Percentiles rank a stretch among this genome's conserved stretches.
phyloP scores from a whole-genome alignment of 345 rosid genomes.

The Rhodamnia argentea region DNA sequence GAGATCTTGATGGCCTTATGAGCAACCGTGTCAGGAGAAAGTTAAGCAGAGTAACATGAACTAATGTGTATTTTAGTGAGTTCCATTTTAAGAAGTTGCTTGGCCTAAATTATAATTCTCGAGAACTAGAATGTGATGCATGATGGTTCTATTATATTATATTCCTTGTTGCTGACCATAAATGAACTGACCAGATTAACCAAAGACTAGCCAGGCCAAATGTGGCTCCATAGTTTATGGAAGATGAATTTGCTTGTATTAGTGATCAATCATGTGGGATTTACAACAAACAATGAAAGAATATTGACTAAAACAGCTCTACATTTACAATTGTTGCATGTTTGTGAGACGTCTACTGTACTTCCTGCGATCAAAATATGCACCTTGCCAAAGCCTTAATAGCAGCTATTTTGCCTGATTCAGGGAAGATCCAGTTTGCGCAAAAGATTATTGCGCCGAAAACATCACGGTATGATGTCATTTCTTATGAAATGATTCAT shows the following conservation, averaged over 20 bases:
- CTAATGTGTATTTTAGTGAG: neutral
- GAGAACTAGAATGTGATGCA: neutral
- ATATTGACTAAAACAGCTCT: neutral
- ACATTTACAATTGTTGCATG: neutral
- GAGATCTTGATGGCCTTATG: neutral
- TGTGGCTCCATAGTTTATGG: neutral
- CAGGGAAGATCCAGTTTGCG: neutral
- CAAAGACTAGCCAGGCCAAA: neutral
- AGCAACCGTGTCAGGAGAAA: neutral
- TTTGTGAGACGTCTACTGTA: neutral
- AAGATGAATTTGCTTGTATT: neutral
- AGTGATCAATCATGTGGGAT: neutral
- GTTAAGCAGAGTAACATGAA: neutral
- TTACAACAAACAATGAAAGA: neutral
- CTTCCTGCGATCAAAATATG: neutral
- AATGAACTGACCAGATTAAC: neutral
- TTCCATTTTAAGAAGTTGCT: neutral
- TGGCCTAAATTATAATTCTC: neutral
- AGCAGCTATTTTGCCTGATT: neutral
- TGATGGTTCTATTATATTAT: neutral
- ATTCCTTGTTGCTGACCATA: neutral
- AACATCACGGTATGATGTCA: neutral
- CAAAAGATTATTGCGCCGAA: neutral
- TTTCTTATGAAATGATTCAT: neutral
- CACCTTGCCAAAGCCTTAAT: neutral